phyloP scores from a whole-genome alignment of 306 rosid species.

The Pyrus pyrifolia region DNA sequence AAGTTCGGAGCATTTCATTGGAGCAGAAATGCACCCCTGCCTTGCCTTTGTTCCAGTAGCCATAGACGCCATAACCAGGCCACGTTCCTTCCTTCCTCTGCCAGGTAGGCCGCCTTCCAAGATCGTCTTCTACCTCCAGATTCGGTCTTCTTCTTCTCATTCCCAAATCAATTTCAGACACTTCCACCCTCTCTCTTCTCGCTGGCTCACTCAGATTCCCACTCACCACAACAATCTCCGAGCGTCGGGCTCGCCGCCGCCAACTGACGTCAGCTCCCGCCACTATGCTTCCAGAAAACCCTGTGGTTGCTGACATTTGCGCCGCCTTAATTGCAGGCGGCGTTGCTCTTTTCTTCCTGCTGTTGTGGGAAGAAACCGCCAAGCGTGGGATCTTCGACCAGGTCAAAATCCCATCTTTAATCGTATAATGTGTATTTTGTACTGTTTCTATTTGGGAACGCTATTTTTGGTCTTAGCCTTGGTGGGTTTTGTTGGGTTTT shows the following conservation, averaged over 20 bases:
- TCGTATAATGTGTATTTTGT: neutral
- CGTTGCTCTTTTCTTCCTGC: conserved; percentile 50
- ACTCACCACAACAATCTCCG: neutral
- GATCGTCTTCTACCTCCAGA: neutral
- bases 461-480: neutral
- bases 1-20: neutral
- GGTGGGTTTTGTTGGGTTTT: conserved; percentile 3
- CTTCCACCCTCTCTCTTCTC: neutral
- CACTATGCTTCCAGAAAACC: conserved; percentile 45
- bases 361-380: conserved; percentile 66
- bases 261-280: conserved; percentile 23
- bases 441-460: neutral
- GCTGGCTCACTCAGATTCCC: neutral
- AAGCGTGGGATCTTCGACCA: conserved; percentile 58
- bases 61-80: neutral
- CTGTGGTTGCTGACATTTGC: conserved; percentile 50
- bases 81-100: neutral
- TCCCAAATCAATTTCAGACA: neutral
- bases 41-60: neutral
- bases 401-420: conserved; percentile 26
- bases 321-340: conserved; percentile 48
- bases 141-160: neutral
- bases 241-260: conserved; percentile 14
- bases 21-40: neutral
- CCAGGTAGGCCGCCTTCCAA: neutral